These are phyloP conservation scores for Fusarium sp. DNA, from an alignment of 2,329 filamentous ascomycete genomes.

Conservation along the genomic window DNA sequence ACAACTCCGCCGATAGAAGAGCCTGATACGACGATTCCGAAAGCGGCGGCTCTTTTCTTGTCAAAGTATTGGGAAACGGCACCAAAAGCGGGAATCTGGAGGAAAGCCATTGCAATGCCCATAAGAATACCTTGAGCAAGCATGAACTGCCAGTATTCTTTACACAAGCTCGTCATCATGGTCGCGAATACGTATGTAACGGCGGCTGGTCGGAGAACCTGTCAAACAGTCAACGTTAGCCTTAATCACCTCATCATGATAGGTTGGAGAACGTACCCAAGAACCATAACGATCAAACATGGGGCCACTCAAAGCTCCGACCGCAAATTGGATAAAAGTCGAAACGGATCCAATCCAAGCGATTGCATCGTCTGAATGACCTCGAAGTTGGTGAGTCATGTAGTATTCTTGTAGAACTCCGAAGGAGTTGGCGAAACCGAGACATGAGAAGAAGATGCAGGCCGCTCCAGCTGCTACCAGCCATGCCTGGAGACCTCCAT, in stretches of 20 bases:
- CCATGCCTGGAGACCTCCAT: slow-evolving; percentile 53
- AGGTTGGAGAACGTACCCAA: background rate
- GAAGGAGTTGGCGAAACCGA: slow-evolving; percentile 56
- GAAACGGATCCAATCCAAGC: slow-evolving; percentile 55
- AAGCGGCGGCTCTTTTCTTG: slow-evolving; percentile 55
- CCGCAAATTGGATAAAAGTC: slow-evolving; percentile 49
- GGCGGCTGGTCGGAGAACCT: slow-evolving; percentile 29
- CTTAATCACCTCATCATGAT: background rate
- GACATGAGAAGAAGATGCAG: slow-evolving; percentile 49
- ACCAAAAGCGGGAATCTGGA: slow-evolving; percentile 56
- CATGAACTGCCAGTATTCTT: slow-evolving; percentile 61
- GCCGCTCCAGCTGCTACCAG: slow-evolving; percentile 50
- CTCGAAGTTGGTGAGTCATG: slow-evolving; percentile 47
- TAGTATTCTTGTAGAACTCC: slow-evolving; percentile 58
- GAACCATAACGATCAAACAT: slow-evolving; percentile 35
- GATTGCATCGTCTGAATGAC: slow-evolving; percentile 46
- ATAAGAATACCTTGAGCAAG: slow-evolving; percentile 59
- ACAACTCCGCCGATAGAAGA: slow-evolving; percentile 63
- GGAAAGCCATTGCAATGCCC: slow-evolving; percentile 52
- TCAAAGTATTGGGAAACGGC: slow-evolving; percentile 59
- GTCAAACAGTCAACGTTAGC: background rate
- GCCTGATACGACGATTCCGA: slow-evolving; percentile 57
- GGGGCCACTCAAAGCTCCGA: slow-evolving; percentile 34
- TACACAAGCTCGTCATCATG: slow-evolving; percentile 46
- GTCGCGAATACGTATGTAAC: slow-evolving; percentile 24